These are phyloP conservation scores for Cenococcum geophilum DNA, from an alignment of 495 filamentous ascomycete species.

Conservation along the genomic window DNA sequence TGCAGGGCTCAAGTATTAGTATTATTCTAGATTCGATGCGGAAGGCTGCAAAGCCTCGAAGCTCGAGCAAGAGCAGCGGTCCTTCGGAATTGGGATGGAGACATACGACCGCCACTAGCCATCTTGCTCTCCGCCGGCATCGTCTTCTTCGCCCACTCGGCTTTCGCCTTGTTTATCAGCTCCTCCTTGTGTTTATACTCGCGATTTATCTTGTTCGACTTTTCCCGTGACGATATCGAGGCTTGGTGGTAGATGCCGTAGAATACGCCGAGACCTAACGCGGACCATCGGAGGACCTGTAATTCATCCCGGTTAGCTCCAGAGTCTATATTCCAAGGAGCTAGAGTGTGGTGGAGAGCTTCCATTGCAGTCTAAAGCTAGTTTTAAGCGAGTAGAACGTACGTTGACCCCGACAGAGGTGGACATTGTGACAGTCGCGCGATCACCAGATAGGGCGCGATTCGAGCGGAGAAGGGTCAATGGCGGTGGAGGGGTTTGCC, in stretches of 20 bases:
- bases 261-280: slow-evolving; percentile 76
- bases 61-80: too few relatives aligned
- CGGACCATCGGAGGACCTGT: slow-evolving; percentile 92
- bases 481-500: slow-evolving; percentile 13
- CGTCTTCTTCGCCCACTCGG: slow-evolving; percentile 75
- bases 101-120: slow-evolving; percentile 54
- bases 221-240: slow-evolving; percentile 59
- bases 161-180: slow-evolving; percentile 86
- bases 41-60: too few relatives aligned
- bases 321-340: not conserved
- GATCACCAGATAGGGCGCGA: not conserved
- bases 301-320: slow-evolving; percentile 22
- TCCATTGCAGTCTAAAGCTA: not conserved
- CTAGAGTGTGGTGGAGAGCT: not conserved
- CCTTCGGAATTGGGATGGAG: not conserved
- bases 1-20: slow-evolving; percentile 7
- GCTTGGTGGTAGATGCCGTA: slow-evolving; percentile 92
- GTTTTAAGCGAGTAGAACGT: slow-evolving; percentile 29
- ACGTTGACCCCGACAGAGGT: slow-evolving; percentile 59
- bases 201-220: slow-evolving; percentile 58
- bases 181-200: slow-evolving; percentile 83
- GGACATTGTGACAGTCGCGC: slow-evolving; percentile 39
- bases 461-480: slow-evolving; percentile 9
- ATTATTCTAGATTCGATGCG: slow-evolving; percentile 25
- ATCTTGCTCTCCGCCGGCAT: slow-evolving; percentile 47